phyloP scores from a whole-genome alignment of 1,139 yeast genomes.

The Suhomyces yuchorum region DNA sequence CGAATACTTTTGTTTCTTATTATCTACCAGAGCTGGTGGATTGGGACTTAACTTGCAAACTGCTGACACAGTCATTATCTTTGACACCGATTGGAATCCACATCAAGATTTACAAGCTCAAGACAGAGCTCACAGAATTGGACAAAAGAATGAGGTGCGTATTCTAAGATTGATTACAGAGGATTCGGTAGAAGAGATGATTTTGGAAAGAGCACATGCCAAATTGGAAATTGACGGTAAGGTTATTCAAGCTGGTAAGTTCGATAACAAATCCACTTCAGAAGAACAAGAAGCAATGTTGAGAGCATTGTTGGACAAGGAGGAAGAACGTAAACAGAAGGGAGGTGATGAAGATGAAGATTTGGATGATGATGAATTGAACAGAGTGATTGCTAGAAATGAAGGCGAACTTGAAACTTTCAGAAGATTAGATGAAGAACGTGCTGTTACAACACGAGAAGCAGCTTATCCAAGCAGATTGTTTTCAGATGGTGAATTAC shows the following conservation, averaged over 20 bases:
- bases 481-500: slow-evolving; percentile 63
- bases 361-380: slow-evolving; percentile 70
- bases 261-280: slow-evolving; percentile 78
- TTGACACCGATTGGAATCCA: slow-evolving; percentile 91
- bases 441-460: slow-evolving; percentile 44
- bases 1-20: slow-evolving; percentile 72
- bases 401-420: slow-evolving; percentile 60
- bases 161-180: slow-evolving; percentile 78
- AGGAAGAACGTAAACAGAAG: slow-evolving; percentile 56
- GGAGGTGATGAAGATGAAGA: slow-evolving; percentile 50
- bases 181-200: slow-evolving; percentile 82
- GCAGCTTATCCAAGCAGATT: slow-evolving; percentile 53
- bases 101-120: slow-evolving; percentile 92
- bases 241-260: slow-evolving; percentile 87
- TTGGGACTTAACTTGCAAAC: slow-evolving; percentile 83
- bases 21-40: slow-evolving; percentile 90
- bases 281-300: slow-evolving; percentile 82
- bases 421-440: slow-evolving; percentile 57
- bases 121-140: slow-evolving; percentile 89
- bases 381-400: slow-evolving; percentile 69
- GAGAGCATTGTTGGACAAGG: slow-evolving; percentile 69
- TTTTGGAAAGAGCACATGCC: slow-evolving; percentile 78
- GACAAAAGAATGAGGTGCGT: slow-evolving; percentile 84
- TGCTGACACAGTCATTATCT: slow-evolving; percentile 85
- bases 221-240: slow-evolving; percentile 85